phyloP scores from a whole-genome alignment of 2,329 filamentous ascomycete genomes.

The Gliomastix tumulicola region DNA sequence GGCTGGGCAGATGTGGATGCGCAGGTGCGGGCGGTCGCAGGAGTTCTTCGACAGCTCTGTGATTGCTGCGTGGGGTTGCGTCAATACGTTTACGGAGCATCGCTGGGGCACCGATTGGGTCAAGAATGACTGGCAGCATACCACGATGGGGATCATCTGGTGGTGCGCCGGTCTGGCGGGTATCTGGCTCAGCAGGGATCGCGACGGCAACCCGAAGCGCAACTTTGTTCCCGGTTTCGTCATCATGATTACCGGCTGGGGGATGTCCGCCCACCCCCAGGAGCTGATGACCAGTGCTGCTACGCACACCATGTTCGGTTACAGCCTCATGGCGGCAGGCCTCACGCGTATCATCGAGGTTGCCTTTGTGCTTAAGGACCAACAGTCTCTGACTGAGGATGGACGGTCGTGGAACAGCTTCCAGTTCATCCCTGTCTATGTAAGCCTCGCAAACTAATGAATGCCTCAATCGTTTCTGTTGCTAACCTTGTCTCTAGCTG shows the following conservation, averaged over 20 bases:
- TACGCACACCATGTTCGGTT: constrained; percentile 86
- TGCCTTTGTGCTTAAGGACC: constrained; percentile 76
- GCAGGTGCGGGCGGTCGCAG: constrained; percentile 75
- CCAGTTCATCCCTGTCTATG: constrained; percentile 46
- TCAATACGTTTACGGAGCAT: constrained; percentile 98
- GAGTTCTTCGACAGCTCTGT: constrained; percentile 93
- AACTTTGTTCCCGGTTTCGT: constrained; percentile 93
- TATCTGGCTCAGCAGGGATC: constrained; percentile 82
- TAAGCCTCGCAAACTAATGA: constrained; percentile 31
- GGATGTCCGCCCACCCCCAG: constrained; percentile 89
- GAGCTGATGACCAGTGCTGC: constrained; percentile 75
- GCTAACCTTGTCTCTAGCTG: constrained; percentile 44
- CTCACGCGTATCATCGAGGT: constrained; percentile 83
- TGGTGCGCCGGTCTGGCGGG: constrained; percentile 90
- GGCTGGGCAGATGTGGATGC: constrained; percentile 83
- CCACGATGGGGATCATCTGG: constrained; percentile 99
- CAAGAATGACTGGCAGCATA: constrained; percentile 93
- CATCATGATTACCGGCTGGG: constrained; percentile 88
- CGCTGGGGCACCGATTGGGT: constrained; percentile 87
- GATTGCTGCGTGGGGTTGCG: constrained; percentile 90
- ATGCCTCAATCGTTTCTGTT: background rate
- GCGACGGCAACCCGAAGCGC: constrained; percentile 78
- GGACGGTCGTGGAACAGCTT: constrained; percentile 61
- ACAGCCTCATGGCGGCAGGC: constrained; percentile 89
- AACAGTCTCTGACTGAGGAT: constrained; percentile 55